Conservation (phyloP, 345 rosid species). For the Dimocarpus longan region DNA sequence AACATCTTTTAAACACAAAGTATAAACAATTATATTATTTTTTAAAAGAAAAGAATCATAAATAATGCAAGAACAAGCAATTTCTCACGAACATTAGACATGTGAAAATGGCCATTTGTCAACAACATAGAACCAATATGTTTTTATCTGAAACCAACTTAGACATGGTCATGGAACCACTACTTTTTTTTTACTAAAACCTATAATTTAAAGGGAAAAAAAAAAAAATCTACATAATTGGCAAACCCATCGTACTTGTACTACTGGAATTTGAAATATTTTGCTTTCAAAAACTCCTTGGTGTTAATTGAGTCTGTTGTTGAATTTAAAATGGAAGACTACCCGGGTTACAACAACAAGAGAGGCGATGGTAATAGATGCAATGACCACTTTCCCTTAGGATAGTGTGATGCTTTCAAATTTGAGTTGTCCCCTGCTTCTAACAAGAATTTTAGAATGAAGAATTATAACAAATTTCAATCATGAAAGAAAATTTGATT, state of each 20-base stretch:
- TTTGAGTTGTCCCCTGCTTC: conserved; percentile 23
- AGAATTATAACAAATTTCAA: background rate
- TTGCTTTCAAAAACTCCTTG: conserved; percentile 42
- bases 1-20: too few species aligned
- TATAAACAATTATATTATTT: too few species aligned
- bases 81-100: too few species aligned
- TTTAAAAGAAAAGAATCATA: too few species aligned
- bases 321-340: conserved; percentile 39
- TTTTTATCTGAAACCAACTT: too few species aligned
- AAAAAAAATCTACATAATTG: too few species aligned
- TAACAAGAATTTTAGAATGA: conserved; percentile 8
- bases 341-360: conserved; percentile 53
- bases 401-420: conserved; percentile 52
- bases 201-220: conserved; percentile 21
- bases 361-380: conserved; percentile 52
- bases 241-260: too few species aligned
- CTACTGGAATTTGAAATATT: conserved; percentile 52
- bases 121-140: too few species aligned
- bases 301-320: conserved; percentile 21
- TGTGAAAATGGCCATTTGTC: too few species aligned
- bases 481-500: too few species aligned
- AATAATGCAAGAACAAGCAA: too few species aligned
- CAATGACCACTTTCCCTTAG: conserved; percentile 49
- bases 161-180: too few species aligned
- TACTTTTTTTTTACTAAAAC: conserved; percentile 14